These are phyloP conservation scores for Letharia columbiana DNA, from an alignment of 495 filamentous ascomycete species.

Conservation along the genomic window DNA sequence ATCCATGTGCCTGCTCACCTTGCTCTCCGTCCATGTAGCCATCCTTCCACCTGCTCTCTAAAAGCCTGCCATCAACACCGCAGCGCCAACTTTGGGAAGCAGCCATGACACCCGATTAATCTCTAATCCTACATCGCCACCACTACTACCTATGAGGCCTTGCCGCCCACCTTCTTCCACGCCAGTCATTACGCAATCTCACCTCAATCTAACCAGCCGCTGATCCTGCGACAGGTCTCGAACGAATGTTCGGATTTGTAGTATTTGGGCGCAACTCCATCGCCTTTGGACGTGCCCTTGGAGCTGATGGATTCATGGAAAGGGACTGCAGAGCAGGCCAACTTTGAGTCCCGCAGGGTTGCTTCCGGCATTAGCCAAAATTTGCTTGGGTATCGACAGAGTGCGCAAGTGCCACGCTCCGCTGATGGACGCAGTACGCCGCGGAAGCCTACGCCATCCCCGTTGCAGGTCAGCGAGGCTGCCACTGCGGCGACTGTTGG, in stretches of 20 bases:
- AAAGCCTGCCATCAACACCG: not conserved
- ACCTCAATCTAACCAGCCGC: not conserved
- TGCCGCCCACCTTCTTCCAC: constrained; percentile 10
- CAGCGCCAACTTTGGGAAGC: not conserved
- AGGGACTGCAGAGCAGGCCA: constrained; percentile 15
- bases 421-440: constrained; percentile 11
- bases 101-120: constrained; percentile 9
- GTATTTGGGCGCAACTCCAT: constrained; percentile 8
- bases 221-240: constrained; percentile 1
- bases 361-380: constrained; percentile 10
- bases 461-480: constrained; percentile 49
- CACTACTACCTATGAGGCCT: constrained; percentile 4
- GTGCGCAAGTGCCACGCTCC: not conserved
- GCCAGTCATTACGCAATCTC: constrained; percentile 12
- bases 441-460: constrained; percentile 20
- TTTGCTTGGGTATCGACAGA: constrained; percentile 1
- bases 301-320: constrained; percentile 8
- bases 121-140: constrained; percentile 15
- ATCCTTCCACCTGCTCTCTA: not conserved
- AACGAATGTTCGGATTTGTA: constrained; percentile 5
- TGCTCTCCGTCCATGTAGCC: not conserved
- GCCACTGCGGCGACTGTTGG: constrained; percentile 24
- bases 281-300: constrained; percentile 1
- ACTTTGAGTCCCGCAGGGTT: constrained; percentile 4
- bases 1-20: not conserved